Evolutionary conservation across 2,329 filamentous ascomycete species (phyloP), one percentile per base, ranked within the genome.

Genomic region (Colletotrichum theobromicola): DNA sequence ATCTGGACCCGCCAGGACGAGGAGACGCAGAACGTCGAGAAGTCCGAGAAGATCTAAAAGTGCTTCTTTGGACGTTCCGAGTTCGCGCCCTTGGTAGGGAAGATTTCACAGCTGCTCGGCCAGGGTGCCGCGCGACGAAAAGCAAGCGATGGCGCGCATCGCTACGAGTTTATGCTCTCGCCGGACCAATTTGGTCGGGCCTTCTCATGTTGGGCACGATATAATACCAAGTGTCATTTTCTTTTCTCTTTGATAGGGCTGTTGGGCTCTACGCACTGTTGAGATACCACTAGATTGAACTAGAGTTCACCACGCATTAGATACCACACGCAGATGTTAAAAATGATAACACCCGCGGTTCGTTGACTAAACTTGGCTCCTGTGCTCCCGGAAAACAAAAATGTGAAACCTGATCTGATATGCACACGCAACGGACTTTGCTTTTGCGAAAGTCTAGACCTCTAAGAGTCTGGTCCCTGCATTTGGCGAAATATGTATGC

Each of bases 201-300:
- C 42, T 71, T 71, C 55, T 57, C 62, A 74, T 12, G 18, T 30
- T 50, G 62, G 57, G 57, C 68, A 63, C 28, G 62, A 42, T 21
- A 32, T 63, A 28, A 50, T 34, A 21, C 63, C 68, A 35, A 35
- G 34, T 72, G 72, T 46, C 68, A 66, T 71, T 66, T 32, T 58
- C 50, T 58, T 62, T 65, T 30, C 71, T 72, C 53, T 67, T 30
- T 62, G n/a, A 42, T 24, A 63, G 60, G 55, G 68, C 50, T 50
- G 6, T 16, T 55, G 69, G 32, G 34, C 57, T 55, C 35, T 60
- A 8, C 60, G 16, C 15, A 8, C 62, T 72, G 16, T 74, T 74
- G 63, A 74, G 72, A 74, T 74, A 74, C 72, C 72, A 74, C 68
- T 74, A 62, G 67, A 67, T 67, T 74, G 32, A 46, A 62, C 72